Evolutionary conservation across 1,284 basidiomycete species (phyloP).

Genomic region (Coniophora puteana): DNA sequence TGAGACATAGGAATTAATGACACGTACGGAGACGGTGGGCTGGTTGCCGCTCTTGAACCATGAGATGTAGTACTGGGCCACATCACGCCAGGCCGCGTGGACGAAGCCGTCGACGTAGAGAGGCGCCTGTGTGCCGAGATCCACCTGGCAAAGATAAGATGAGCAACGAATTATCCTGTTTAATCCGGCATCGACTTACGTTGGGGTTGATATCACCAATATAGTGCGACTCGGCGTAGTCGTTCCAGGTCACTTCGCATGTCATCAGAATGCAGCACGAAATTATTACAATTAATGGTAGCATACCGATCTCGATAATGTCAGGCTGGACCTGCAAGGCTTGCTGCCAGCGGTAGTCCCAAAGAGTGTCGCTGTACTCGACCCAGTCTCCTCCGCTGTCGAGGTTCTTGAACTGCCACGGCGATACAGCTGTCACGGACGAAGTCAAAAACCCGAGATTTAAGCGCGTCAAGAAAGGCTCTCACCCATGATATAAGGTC

Average conservation of each 20-base stretch:
- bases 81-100: conserved; percentile 26
- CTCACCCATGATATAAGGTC: conserved; percentile 32
- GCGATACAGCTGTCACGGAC: conserved; percentile 31
- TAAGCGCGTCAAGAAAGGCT: neutral
- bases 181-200: no score
- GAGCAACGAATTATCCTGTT: no score
- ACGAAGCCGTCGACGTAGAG: conserved; percentile 27
- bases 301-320: conserved; percentile 36
- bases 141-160: conserved; percentile 7
- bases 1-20: neutral
- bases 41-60: conserved; percentile 28
- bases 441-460: neutral
- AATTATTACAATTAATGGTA: no score
- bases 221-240: conserved; percentile 25
- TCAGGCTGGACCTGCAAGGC: conserved; percentile 32
- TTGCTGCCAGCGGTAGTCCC: conserved; percentile 31
- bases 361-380: conserved; percentile 31
- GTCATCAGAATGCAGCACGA: conserved; percentile 8
- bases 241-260: conserved; percentile 22
- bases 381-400: conserved; percentile 32
- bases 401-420: conserved; percentile 45
- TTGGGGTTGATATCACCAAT: conserved; percentile 29
- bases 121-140: conserved; percentile 23
- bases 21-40: conserved; percentile 24
- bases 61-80: conserved; percentile 31